Conservation (phyloP, 2,329 filamentous ascomycete species). For the Colletotrichum eremochloae region DNA sequence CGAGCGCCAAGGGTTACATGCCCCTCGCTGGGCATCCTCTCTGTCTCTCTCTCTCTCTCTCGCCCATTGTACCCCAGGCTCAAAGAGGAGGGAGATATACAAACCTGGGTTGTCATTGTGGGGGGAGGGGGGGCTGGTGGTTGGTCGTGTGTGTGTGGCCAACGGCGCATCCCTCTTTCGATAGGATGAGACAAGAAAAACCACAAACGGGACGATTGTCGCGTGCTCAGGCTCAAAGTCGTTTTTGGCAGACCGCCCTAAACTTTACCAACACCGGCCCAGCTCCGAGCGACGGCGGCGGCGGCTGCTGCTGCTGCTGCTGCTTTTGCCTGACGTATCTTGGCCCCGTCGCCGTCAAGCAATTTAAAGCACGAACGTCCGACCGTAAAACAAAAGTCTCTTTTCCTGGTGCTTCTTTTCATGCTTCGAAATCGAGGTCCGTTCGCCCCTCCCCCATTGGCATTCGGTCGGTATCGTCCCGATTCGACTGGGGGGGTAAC, state of each 20-base stretch:
- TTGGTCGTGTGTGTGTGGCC: background rate
- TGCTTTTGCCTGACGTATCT: slow-evolving; percentile 18
- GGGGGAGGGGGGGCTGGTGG: background rate
- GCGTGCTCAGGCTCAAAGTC: slow-evolving; percentile 25
- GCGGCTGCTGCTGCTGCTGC: too few species aligned
- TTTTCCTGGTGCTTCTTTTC: slow-evolving; percentile 3
- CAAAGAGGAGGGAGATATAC: too few species aligned
- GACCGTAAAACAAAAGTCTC: slow-evolving; percentile 3
- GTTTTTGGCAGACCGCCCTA: background rate
- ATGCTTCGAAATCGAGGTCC: slow-evolving; percentile 28
- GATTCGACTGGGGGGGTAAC: background rate
- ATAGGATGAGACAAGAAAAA: slow-evolving; percentile 12
- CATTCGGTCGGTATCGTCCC: background rate
- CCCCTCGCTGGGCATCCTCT: background rate
- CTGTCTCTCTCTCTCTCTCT: background rate
- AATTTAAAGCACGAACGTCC: slow-evolving; percentile 4
- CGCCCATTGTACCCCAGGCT: too few species aligned
- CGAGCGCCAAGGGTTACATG: slow-evolving; percentile 34
- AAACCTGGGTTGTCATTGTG: background rate
- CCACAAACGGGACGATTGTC: slow-evolving; percentile 27
- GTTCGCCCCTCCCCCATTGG: background rate
- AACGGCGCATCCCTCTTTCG: background rate
- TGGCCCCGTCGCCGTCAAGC: background rate
- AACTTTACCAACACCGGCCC: too few species aligned
- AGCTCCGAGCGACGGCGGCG: too few species aligned